Percentiles rank a stretch among this genome's conserved stretches.
Evolutionary conservation across 1,284 basidiomycete genomes (phyloP).

Genomic region (Rhodofomes roseus): DNA sequence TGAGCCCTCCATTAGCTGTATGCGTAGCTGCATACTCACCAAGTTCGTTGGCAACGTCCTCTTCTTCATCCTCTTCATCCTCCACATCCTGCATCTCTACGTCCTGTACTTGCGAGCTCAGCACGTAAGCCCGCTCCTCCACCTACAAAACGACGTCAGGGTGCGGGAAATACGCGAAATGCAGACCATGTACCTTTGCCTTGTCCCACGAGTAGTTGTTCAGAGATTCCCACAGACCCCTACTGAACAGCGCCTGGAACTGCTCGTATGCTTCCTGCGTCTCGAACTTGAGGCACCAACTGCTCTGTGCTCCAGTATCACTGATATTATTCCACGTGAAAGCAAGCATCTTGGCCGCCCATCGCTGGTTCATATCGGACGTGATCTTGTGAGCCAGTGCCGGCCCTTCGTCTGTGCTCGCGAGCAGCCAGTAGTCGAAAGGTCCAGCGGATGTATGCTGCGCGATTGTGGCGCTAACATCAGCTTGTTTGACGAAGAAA

Average conservation of each 20-base stretch:
- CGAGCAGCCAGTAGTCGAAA: conserved; percentile 66
- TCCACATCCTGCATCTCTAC: conserved; percentile 82
- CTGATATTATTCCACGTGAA: conserved; percentile 83
- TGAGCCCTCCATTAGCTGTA: not conserved
- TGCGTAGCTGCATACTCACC: conserved; percentile 22
- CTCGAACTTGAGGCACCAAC: conserved; percentile 83
- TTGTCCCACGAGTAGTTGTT: conserved; percentile 80
- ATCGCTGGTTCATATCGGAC: conserved; percentile 76
- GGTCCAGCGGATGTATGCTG: conserved; percentile 39
- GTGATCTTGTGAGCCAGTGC: conserved; percentile 60
- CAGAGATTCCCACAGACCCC: conserved; percentile 79
- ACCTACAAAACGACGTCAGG: conserved; percentile 34
- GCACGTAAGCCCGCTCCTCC: conserved; percentile 79
- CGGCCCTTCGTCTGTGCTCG: conserved; percentile 45
- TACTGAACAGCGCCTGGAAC: conserved; percentile 70
- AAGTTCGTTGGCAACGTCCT: conserved; percentile 65
- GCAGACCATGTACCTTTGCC: conserved; percentile 57
- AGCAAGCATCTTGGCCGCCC: conserved; percentile 58
- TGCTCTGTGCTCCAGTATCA: conserved; percentile 60
- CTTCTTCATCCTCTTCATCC: conserved; percentile 74
- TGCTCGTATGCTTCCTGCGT: conserved; percentile 53
- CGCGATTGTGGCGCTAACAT: conserved; percentile 67
- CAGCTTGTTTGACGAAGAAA: conserved; percentile 74
- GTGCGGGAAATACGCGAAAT: not conserved
- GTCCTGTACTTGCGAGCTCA: conserved; percentile 72